Percentiles rank a stretch among this genome's conserved stretches.
phyloP scores from a whole-genome alignment of 1,284 basidiomycete genomes.

The Ceraceosorus guamensis region DNA sequence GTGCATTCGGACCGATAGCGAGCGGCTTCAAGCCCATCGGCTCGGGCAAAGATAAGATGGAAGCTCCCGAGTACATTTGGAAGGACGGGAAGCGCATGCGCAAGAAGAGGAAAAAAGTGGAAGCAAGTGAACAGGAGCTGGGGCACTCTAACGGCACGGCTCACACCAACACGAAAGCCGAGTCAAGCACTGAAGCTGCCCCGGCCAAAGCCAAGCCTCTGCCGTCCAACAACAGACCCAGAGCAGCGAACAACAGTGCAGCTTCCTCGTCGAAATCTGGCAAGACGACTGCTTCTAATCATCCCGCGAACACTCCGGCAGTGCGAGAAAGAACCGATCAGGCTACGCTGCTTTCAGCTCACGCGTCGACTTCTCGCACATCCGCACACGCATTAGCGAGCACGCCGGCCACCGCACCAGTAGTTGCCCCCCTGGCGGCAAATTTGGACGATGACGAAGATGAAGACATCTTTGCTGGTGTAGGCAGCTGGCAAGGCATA shows the following conservation, averaged over 20 bases:
- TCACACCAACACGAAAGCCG: slow-evolving; percentile 1
- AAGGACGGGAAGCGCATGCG: slow-evolving; percentile 48
- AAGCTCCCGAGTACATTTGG: slow-evolving; percentile 57
- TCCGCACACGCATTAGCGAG: not conserved
- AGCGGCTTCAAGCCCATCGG: slow-evolving; percentile 75
- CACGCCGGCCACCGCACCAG: not conserved
- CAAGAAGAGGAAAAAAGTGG: slow-evolving; percentile 50
- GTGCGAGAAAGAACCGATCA: not conserved
- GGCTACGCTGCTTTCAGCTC: not conserved
- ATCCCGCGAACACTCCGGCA: not conserved
- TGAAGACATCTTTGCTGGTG: slow-evolving; percentile 72
- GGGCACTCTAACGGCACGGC: slow-evolving; percentile 6
- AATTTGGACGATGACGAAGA: slow-evolving; percentile 47
- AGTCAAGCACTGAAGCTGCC: not conserved
- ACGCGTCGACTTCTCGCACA: not conserved
- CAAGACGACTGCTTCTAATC: not conserved
- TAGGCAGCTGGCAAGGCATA: slow-evolving; percentile 70
- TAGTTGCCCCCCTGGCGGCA: not conserved
- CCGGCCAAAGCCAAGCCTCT: not conserved
- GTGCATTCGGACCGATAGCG: too few species aligned
- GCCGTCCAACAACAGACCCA: not conserved
- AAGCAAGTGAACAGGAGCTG: not conserved
- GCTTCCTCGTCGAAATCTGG: not conserved
- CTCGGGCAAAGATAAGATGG: slow-evolving; percentile 10
- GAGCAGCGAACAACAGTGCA: not conserved